Evolutionary conservation across 2,329 filamentous ascomycete genomes (phyloP), one percentile per base, ranked within the genome.

Genomic region (Cryphonectria japonica): DNA sequence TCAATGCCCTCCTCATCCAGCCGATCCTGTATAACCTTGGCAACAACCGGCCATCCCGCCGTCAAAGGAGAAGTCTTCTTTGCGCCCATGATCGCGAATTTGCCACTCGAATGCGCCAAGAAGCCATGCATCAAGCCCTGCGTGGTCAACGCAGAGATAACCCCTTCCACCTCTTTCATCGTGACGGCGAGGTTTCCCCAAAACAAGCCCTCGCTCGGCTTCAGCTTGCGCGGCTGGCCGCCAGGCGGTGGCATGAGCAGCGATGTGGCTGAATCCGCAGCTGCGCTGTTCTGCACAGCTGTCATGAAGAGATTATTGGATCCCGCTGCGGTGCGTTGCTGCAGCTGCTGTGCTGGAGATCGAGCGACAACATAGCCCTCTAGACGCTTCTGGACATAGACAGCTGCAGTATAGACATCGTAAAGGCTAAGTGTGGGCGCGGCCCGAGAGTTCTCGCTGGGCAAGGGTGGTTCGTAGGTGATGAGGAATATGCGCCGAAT

Each of bases 71-170:
- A 88, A 74, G 87, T 88, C 72, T 86, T 86, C 83, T 91, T 92
- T 34, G 92, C 90, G 2, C 95, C 94, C 67, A 92, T 89, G 60
- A 98, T 93, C 16, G 94, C 94, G 77, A 98, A 94, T 65, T 92
- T 90, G 60, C 87, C 87, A 77, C 91, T 89, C 37, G 87, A 87
- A 76, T 97, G 93, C 22, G 92, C 93, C 39, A 98, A 87, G 77
- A 95, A 98, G 1, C 95, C 95, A 75, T 91, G 90, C 78, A 98
- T 85, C 34, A 97, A 83, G 0, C 92, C 93, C 80, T 97, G 93
- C 66, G 92, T 89, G 29, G 97, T 88, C 16, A 98, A 86, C 14
- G 91, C 91, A 0, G 92, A 89, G 16, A 97, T 86, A 65, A 93
- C 89, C 61, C 89, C 89, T 80, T 97, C 94, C n/a, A 97, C 85